A percentile compares a stretch with the other conserved stretches of the same genome.
Conservation (phyloP, 23 red algal genomes). For the Gracilaria domingensis region DNA sequence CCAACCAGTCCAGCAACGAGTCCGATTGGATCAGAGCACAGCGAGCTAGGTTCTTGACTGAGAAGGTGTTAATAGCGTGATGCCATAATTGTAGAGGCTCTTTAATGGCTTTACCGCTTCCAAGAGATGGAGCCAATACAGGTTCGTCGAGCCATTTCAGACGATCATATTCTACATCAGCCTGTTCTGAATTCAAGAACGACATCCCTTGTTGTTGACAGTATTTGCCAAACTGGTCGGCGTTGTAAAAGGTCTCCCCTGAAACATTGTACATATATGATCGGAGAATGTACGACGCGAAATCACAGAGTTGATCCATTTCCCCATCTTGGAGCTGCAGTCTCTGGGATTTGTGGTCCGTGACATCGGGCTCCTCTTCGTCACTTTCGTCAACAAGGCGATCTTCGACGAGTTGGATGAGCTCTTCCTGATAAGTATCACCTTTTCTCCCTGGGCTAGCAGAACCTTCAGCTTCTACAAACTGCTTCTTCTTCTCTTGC, state of each 20-base stretch:
- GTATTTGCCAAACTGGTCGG: conserved; percentile 14
- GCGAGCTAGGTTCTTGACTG: conserved; percentile 30
- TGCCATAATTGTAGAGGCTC: conserved; percentile 38
- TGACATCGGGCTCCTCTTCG: conserved; percentile 9
- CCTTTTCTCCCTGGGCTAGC: background rate
- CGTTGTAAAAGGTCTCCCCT: conserved; percentile 6
- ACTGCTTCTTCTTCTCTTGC: background rate
- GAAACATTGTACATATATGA: conserved; percentile 21
- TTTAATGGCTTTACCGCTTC: background rate
- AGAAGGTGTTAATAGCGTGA: conserved; percentile 40
- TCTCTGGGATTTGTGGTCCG: background rate
- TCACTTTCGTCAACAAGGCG: background rate
- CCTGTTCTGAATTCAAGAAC: background rate
- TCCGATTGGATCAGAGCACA: conserved; percentile 28
- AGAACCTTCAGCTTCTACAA: background rate
- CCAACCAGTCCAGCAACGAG: conserved; percentile 41
- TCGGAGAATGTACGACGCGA: conserved; percentile 9
- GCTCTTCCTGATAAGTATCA: conserved; percentile 20
- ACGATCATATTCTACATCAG: conserved; percentile 6
- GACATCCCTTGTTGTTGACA: conserved; percentile 15
- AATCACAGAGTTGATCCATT: conserved; percentile 9
- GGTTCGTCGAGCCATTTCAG: conserved; percentile 46
- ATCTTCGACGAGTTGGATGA: background rate
- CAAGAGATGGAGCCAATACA: conserved; percentile 31
- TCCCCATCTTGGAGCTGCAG: background rate